Base-by-base conservation (phyloP, 495 filamentous ascomycete species). In the Viridothelium virens region DNA sequence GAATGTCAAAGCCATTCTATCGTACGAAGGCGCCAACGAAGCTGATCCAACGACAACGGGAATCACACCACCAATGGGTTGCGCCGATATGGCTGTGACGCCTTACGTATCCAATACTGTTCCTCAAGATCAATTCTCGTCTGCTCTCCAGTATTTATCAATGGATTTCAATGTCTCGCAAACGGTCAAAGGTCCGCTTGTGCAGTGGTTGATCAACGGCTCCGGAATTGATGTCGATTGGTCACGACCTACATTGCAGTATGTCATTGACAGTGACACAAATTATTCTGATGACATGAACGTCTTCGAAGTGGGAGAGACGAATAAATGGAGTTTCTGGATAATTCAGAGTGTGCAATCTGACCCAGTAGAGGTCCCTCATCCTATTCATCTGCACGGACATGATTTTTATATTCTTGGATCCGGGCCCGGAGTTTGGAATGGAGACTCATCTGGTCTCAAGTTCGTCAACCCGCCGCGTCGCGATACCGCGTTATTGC, bases 381-480 rank as follows among this genome's bases (percentile, higher is more conserved):
- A 59, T 61, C 56, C 48, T 10, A 74, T 77, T 48, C 75, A 77
- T 68, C 67, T 77, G 4, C 75, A 77, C 67, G 75, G 75, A 31
- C 75, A 77, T 59, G 75, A 76, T 66, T 77, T 75, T 62, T 75
- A 68, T 62, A 63, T 76, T 39, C 38, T 77, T 31, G 72, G 74
- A 14, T 48, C 61, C 37, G 33, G 6, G 1, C 36, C 36, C 31
- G 36, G 25, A 18, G 31, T 75, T 74, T 67, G 56, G 16, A 68
- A 71, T 36, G 25, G 25, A 25, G 31, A 44, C 25, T n/a, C 31
- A 16, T 25, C 56, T 47, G 63, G 59, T 9, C 69, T 75, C 3
- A 67, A 64, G 36, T 72, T 72, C 61, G 39, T 67, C 36, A 77
- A 75, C 65, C 74, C 75, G 1, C 69, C 72, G 1, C 70, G 74